Evolutionary conservation across 176 grass and related monocot genomes (phyloP).

Genomic region (Zea luxurians): DNA sequence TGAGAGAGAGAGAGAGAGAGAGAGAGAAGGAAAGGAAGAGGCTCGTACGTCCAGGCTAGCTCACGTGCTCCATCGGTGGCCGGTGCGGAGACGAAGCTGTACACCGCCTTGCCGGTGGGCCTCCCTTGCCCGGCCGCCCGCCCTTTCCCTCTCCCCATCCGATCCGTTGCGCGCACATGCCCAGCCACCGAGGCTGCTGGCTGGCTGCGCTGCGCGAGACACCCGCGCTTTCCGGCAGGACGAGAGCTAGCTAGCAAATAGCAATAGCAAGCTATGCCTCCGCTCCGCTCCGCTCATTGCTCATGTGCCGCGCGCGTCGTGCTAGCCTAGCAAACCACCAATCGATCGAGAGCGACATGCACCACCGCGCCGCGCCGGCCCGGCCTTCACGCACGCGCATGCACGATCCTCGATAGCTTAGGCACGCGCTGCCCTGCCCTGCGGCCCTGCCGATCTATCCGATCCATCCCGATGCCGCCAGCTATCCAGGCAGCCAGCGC

Average conservation of each 20-base stretch:
- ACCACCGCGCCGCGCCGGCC: background rate
- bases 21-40: background rate
- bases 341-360: constrained; percentile 3
- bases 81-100: constrained; percentile 34
- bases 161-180: constrained; percentile 28
- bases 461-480: background rate
- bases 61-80: constrained; percentile 47
- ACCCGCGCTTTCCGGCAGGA: constrained; percentile 17
- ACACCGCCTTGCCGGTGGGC: constrained; percentile 26
- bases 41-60: background rate
- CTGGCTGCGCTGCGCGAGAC: constrained; percentile 20
- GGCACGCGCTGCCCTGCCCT: background rate
- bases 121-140: background rate
- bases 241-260: background rate
- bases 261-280: too few species aligned
- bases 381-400: constrained; percentile 16
- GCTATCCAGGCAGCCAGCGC: background rate
- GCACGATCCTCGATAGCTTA: background rate
- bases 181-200: background rate
- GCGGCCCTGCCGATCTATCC: background rate
- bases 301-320: constrained; percentile 36
- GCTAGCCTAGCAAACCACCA: background rate
- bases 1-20: background rate
- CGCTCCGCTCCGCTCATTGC: background rate
- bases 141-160: constrained; percentile 14